Evolutionary conservation across 768 basidiomycete species (phyloP).

Genomic region (Leccinum barrowsii): DNA sequence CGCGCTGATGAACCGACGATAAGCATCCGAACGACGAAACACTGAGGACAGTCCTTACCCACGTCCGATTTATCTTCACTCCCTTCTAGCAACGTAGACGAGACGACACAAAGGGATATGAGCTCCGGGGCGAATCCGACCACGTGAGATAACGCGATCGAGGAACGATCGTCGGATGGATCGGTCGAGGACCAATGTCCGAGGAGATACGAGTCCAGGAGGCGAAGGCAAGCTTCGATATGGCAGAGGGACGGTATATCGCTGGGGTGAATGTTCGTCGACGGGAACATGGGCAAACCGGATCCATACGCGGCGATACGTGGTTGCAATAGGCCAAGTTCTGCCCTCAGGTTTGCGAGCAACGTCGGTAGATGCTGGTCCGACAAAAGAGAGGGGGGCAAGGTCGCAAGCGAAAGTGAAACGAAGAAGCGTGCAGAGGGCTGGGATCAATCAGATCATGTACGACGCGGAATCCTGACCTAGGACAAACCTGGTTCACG

Average conservation of each 20-base stretch:
- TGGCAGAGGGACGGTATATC: slow-evolving; percentile 40
- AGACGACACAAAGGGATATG: slow-evolving; percentile 47
- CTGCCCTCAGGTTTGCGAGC: slow-evolving; percentile 31
- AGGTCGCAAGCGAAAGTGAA: slow-evolving; percentile 44
- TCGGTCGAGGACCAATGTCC: slow-evolving; percentile 45
- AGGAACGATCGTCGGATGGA: slow-evolving; percentile 12
- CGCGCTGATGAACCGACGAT: slow-evolving; percentile 27
- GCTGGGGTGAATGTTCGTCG: slow-evolving; percentile 8
- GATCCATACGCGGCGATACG: slow-evolving; percentile 39
- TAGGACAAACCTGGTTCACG: slow-evolving; percentile 17
- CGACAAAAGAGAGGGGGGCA: slow-evolving; percentile 45
- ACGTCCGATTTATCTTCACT: slow-evolving; percentile 7
- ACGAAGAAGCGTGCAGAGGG: slow-evolving; percentile 55
- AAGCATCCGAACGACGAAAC: background rate
- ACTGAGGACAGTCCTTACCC: slow-evolving; percentile 15
- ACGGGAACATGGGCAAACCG: slow-evolving; percentile 39
- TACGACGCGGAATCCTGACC: background rate
- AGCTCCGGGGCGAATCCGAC: slow-evolving; percentile 44
- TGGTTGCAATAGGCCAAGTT: slow-evolving; percentile 38
- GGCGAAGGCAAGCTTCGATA: slow-evolving; percentile 51
- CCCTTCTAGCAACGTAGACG: slow-evolving; percentile 37
- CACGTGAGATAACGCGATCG: slow-evolving; percentile 6
- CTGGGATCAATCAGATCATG: slow-evolving; percentile 27
- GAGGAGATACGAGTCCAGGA: slow-evolving; percentile 63
- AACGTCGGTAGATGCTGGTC: slow-evolving; percentile 30